phyloP scores from a whole-genome alignment of 306 rosid genomes.

The Vigna trinervia region DNA sequence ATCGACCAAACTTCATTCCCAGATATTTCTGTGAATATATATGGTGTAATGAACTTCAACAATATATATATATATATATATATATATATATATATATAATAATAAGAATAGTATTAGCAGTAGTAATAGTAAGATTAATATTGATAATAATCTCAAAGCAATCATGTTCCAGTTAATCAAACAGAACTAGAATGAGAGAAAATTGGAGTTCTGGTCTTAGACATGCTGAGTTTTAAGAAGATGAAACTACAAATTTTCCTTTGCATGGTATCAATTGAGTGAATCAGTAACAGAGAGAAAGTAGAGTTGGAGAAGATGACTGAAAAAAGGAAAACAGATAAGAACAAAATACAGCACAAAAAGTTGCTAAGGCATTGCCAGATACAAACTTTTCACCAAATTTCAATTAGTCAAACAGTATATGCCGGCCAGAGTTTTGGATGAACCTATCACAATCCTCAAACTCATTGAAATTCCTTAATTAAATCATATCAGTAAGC shows the following conservation, averaged over 20 bases:
- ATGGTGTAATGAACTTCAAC: too few species aligned
- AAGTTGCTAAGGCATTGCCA: conserved; percentile 47
- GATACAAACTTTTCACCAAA: conserved; percentile 43
- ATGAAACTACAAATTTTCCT: neutral
- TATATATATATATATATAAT: too few species aligned
- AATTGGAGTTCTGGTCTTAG: neutral
- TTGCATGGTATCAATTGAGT: neutral
- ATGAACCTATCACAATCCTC: conserved; percentile 44
- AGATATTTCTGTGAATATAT: too few species aligned
- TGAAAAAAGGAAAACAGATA: neutral
- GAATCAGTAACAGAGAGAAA: neutral
- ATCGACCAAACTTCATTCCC: neutral
- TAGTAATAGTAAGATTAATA: too few species aligned
- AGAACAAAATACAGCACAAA: conserved; percentile 49
- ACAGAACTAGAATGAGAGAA: neutral
- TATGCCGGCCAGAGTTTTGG: conserved; percentile 66
- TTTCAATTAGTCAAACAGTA: conserved; percentile 40
- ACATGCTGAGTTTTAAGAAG: neutral
- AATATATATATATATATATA: too few species aligned
- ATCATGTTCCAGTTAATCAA: neutral
- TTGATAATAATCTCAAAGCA: neutral
- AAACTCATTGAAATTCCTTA: conserved; percentile 42
- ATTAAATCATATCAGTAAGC: conserved; percentile 43
- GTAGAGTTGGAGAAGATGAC: neutral
- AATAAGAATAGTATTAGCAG: too few species aligned